Percentiles rank a stretch among this genome's conserved stretches.
Evolutionary conservation across 345 rosid species (phyloP).

Genomic region (Heritiera littoralis): DNA sequence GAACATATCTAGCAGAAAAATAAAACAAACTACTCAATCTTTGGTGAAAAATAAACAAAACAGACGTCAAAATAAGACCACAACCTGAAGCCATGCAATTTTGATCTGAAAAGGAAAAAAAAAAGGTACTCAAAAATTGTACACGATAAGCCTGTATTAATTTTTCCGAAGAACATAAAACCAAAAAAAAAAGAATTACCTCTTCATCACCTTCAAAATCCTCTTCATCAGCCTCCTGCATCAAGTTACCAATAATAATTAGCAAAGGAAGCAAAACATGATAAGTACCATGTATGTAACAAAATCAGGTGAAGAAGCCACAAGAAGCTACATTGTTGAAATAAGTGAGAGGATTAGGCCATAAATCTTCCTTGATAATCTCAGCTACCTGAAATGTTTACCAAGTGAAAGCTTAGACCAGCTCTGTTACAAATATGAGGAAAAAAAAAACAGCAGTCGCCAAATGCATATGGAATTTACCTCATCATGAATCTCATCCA

Average conservation of each 20-base stretch:
- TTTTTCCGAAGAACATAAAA: neutral
- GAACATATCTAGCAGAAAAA: neutral
- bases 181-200: slow-evolving; percentile 30
- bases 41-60: neutral
- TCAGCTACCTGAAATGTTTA: slow-evolving; percentile 68
- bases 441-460: neutral
- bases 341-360: slow-evolving; percentile 89
- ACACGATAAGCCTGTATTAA: neutral
- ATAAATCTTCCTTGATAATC: slow-evolving; percentile 86
- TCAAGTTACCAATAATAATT: neutral
- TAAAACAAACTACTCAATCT: neutral
- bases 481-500: slow-evolving; percentile 74
- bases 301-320: neutral
- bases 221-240: slow-evolving; percentile 77
- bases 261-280: slow-evolving; percentile 8
- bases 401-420: slow-evolving; percentile 3
- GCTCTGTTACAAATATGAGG: slow-evolving; percentile 4
- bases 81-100: neutral
- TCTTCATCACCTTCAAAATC: slow-evolving; percentile 66
- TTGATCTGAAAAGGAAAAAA: neutral
- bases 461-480: slow-evolving; percentile 2
- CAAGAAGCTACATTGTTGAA: slow-evolving; percentile 64
- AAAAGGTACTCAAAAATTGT: neutral
- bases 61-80: neutral
- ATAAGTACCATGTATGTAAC: neutral